Base-by-base conservation (phyloP, 2,329 filamentous ascomycete species). In the Botrytis squamosa region DNA sequence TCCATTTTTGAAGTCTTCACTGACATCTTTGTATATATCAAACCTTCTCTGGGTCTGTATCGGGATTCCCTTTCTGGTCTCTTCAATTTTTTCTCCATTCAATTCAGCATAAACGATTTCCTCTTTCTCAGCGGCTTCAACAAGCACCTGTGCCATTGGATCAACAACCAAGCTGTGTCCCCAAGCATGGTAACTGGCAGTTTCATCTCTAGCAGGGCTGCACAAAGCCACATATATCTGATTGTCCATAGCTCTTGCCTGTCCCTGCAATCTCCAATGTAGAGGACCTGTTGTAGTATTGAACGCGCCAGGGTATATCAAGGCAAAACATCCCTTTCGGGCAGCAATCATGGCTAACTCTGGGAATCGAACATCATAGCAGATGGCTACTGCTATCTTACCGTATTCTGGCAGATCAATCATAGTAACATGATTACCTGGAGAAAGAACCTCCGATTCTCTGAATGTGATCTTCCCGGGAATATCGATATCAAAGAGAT, bases 401-500 rank as follows among this genome's bases (percentile, higher is more conserved):
- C 96, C 96, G 82, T 97, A 97, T 77, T 92, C 94, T 4, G 95
- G 93, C 44, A 98, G 85, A 77, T 97, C 92, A 40, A 98, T 86
- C 5, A 98, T 84, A 0, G 95, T 97, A 75, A 98, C 84, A 81
- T 93, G 91, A 84, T 95, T 92, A 0, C 96, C 96, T 0, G 95
- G 91, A 36, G 89, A 92, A 49, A 99, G 87, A 57, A 98, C 94
- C 76, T 98, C 95, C 71, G 91, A 94, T 84, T 99, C 96, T 76
- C 89, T 89, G 84, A 99, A 99, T 20, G 85, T 91, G 82, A 99
- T 97, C 85, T 95, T 95, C 75, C 94, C 95, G 0, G 96, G 96
- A 76, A 99, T 98, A 82, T 97, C 92, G 79, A 99, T 99, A 84
- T 98, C 96, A 83, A 99, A 99, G 62, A 99, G 88, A 83, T 99